phyloP scores from a whole-genome alignment of 768 basidiomycete genomes.

The Tylopilus vinaceipallidus region DNA sequence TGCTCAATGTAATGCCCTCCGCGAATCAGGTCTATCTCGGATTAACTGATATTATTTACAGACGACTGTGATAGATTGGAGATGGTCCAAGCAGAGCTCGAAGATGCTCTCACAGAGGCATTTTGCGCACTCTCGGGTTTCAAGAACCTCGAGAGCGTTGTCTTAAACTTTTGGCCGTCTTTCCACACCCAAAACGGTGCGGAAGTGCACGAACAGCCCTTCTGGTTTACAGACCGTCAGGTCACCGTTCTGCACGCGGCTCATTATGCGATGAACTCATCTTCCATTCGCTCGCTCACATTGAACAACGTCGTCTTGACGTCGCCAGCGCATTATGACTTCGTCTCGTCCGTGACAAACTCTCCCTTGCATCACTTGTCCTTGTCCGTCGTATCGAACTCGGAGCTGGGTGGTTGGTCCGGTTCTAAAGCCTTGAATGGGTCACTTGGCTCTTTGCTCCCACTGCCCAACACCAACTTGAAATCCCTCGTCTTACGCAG shows the following conservation, averaged over 20 bases:
- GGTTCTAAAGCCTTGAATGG: slow-evolving; percentile 30
- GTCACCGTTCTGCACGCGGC: slow-evolving; percentile 22
- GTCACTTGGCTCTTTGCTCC: slow-evolving; percentile 25
- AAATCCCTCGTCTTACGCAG: slow-evolving; percentile 28
- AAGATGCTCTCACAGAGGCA: background rate
- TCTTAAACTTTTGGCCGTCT: slow-evolving; percentile 32
- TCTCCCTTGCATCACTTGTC: slow-evolving; percentile 31
- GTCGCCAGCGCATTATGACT: slow-evolving; percentile 26
- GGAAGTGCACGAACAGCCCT: slow-evolving; percentile 28
- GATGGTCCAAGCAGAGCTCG: background rate
- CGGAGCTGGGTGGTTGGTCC: slow-evolving; percentile 29
- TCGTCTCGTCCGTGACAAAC: slow-evolving; percentile 22
- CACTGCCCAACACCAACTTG: slow-evolving; percentile 16
- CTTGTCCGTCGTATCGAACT: slow-evolving; percentile 31
- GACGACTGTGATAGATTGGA: background rate
- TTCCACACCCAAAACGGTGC: slow-evolving; percentile 24
- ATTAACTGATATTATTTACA: background rate
- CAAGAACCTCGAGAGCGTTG: slow-evolving; percentile 8
- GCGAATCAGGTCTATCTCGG: too few species aligned
- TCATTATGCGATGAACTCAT: slow-evolving; percentile 21
- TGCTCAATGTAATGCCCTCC: too few species aligned
- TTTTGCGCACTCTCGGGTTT: background rate
- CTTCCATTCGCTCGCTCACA: slow-evolving; percentile 20
- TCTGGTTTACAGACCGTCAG: slow-evolving; percentile 32
- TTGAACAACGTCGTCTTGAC: slow-evolving; percentile 29